Base-by-base conservation (phyloP, 106 monocot species). In the Dioscorea zingiberensis region DNA sequence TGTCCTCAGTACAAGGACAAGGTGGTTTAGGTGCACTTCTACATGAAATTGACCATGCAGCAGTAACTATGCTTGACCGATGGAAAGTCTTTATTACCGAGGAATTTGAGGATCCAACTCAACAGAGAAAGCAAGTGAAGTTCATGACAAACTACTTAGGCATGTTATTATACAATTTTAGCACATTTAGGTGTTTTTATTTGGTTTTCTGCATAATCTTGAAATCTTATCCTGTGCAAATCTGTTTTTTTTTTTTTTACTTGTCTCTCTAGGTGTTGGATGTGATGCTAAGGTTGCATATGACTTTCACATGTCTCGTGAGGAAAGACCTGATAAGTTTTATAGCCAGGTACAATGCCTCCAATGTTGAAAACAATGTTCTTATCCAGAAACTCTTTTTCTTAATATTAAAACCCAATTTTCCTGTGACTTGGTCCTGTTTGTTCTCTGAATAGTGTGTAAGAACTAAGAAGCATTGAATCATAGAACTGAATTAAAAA, bases 271-370 rank as follows among this genome's bases (percentile, higher is more conserved):
- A 87, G 87, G 87, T 64, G 73, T 87, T 67, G 87, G 87, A 54
- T 94, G 94, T 73, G 94, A 90, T 82, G 94, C 94, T 66, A 94
- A 94, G 69, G 90, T 94, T 66, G 94, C 94, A n/a, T 94, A 94
- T 59, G 84, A 90, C 48, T 89, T 94, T 67, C 90, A 94, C 73
- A 82, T 61, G 47, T 84, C 75, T 13, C 74, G 93, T 24, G 89
- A 89, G 74, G 89, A 90, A 78, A 84, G 77, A 45, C 90, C 94
- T 45, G 84, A 94, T 59, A 79, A 77, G 59, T 94, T 94, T 59
- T 81, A 70, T 56, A 94, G 71, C 73, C 82, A 79, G 87, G 87
- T 87, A 54, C 10, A 38, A 0, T 6, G 38, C 38, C 38, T 30
- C 38, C 4, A 0, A 6, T 2, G 10, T 38, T 1, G 38, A 6